Evolutionary conservation across 305 asterid species (phyloP), one percentile per base, ranked within the genome.

Genomic region (Rubia peregrina): DNA sequence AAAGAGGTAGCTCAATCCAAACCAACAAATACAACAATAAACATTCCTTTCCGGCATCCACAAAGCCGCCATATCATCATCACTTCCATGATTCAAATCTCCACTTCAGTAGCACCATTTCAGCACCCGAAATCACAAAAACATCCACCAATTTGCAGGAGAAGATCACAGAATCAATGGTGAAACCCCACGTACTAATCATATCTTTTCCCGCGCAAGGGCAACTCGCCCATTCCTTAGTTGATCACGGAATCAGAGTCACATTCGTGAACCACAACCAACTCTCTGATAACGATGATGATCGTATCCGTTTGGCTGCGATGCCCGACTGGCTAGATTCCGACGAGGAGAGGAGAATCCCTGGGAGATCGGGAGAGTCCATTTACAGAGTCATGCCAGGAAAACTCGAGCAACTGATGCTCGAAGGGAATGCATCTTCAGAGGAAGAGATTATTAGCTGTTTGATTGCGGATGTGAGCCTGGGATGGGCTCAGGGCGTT

Each of bases 171-270:
- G n/a, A 16, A 49, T 49, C 56, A 49, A 49, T 49, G 56, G 56
- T 19, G 19, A 49, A 56, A 21, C 30, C 61, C 13, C 95, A 84
- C 65, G 78, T 86, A 21, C 70, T 84, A 62, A 61, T 82, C 75
- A 76, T 86, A 61, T 84, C 90, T 21, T 82, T 73, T 33, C 95
- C 95, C 7, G 80, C 56, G 24, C 91, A 77, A 74, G 95, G 95
- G 74, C 80, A 80, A 66, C 79, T 88, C 2, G 87, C 88, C 2
- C 80, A 80, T 22, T 49, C 70, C 62, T 68, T 86, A 48, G 81
- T 78, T 75, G 41, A 60, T 9, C 85, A 79, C 22, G 80, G 74
- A 19, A 38, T 82, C 51, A 82, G 65, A 24, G 59, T 80, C 73
- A 85, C 90, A 19, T 85, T 88, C 46, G 87, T 77, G 1, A 81